These are phyloP conservation scores for Pythium coloratum DNA, from an alignment of 352 stramenopile species.

Conservation along the genomic window DNA sequence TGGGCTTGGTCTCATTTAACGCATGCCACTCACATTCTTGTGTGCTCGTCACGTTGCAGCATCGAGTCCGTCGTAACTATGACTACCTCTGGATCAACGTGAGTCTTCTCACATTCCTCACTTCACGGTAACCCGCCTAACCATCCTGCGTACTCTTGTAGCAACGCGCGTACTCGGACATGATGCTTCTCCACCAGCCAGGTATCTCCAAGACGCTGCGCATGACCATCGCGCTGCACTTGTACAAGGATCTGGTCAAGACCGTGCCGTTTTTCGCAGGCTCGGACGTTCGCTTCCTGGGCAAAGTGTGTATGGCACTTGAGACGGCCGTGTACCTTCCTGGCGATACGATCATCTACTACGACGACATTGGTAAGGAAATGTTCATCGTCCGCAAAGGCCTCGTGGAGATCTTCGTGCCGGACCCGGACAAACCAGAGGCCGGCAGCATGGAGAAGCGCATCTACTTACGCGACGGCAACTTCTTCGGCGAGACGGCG, in stretches of 20 bases:
- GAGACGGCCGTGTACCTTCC: slow-evolving; percentile 79
- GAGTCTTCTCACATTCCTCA: slow-evolving; percentile 17
- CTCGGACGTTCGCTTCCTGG: slow-evolving; percentile 67
- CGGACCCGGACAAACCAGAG: slow-evolving; percentile 29
- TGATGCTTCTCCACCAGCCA: slow-evolving; percentile 79
- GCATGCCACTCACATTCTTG: neutral
- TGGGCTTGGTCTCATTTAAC: neutral
- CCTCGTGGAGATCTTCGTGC: slow-evolving; percentile 74
- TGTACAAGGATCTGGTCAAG: slow-evolving; percentile 82
- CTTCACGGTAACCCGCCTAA: neutral
- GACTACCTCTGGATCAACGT: slow-evolving; percentile 88
- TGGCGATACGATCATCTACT: slow-evolving; percentile 81
- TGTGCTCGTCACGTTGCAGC: slow-evolving; percentile 26
- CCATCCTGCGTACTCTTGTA: slow-evolving; percentile 10
- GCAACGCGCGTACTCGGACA: slow-evolving; percentile 85
- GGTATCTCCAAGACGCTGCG: slow-evolving; percentile 77
- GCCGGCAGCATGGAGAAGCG: slow-evolving; percentile 48
- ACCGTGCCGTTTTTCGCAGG: slow-evolving; percentile 81
- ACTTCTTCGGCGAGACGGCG: slow-evolving; percentile 78
- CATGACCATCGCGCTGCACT: slow-evolving; percentile 72
- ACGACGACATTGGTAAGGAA: slow-evolving; percentile 79
- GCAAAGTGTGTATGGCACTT: slow-evolving; percentile 75
- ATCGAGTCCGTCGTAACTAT: slow-evolving; percentile 77
- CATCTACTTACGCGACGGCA: slow-evolving; percentile 72
- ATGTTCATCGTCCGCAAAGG: slow-evolving; percentile 89